Percentiles rank a stretch among this genome's conserved stretches.
phyloP scores from a whole-genome alignment of 1,284 basidiomycete species.

The Ceratobasidium papillatum region DNA sequence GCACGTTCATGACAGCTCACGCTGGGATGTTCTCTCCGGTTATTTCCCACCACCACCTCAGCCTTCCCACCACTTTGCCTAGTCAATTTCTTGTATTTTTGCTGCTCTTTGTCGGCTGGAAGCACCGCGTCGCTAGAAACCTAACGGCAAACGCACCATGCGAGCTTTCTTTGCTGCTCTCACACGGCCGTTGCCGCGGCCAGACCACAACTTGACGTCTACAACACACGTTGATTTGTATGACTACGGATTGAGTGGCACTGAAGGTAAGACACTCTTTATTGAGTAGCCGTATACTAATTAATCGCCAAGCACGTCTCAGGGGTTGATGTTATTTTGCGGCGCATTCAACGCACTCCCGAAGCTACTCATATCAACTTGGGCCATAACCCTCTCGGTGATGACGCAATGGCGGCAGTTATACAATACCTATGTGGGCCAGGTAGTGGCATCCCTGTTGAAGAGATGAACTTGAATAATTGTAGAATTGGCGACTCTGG shows the following conservation, averaged over 20 bases:
- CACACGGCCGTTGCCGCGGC: neutral
- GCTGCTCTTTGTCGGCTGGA: neutral
- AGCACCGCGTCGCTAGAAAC: neutral
- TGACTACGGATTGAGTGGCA: constrained; percentile 32
- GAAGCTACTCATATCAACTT: constrained; percentile 59
- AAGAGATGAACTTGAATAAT: constrained; percentile 65
- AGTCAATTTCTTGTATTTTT: neutral
- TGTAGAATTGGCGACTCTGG: constrained; percentile 65
- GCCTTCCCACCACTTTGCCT: neutral
- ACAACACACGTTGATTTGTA: constrained; percentile 39
- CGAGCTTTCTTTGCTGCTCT: constrained; percentile 18
- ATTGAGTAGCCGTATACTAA: neutral
- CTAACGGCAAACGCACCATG: neutral
- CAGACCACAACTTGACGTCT: constrained; percentile 27
- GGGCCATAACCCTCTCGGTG: constrained; percentile 66
- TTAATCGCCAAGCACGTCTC: neutral
- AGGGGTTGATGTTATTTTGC: constrained; percentile 25
- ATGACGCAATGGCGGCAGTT: constrained; percentile 65
- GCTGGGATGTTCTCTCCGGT: neutral
- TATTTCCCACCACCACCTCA: neutral
- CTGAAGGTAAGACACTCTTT: constrained; percentile 20
- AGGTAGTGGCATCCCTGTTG: constrained; percentile 57
- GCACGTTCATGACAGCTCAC: neutral
- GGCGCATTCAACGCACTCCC: constrained; percentile 15
- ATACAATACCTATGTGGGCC: constrained; percentile 65